Evolutionary conservation across 2,329 filamentous ascomycete species (phyloP).

Genomic region (Colletotrichum truncatum): DNA sequence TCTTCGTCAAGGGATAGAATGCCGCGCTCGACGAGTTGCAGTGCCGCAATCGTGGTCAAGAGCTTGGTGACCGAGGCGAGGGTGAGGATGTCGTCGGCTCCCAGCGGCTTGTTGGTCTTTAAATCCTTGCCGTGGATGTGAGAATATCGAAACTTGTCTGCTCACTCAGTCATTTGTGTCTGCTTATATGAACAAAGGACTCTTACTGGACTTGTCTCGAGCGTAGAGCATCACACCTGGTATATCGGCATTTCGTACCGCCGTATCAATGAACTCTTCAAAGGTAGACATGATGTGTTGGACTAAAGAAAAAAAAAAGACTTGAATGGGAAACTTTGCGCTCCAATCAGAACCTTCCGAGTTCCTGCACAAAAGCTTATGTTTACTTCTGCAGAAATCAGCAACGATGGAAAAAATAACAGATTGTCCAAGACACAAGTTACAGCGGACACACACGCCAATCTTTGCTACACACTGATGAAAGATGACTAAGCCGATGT

Average conservation of each 20-base stretch:
- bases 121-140: slow-evolving; percentile 13
- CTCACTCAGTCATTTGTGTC: background rate
- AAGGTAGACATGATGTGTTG: slow-evolving; percentile 15
- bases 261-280: slow-evolving; percentile 15
- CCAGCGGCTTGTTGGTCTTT: slow-evolving; percentile 41
- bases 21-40: slow-evolving; percentile 65
- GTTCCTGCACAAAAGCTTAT: too few species aligned
- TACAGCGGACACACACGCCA: too few species aligned
- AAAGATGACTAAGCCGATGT: slow-evolving; percentile 1
- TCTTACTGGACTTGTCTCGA: slow-evolving; percentile 22
- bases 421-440: background rate
- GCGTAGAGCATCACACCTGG: slow-evolving; percentile 27
- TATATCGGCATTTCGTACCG: slow-evolving; percentile 19
- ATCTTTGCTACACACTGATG: too few species aligned
- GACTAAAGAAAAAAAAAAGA: too few species aligned
- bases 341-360: too few species aligned
- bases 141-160: slow-evolving; percentile 19
- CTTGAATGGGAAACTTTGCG: too few species aligned
- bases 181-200: background rate
- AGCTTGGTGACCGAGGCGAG: slow-evolving; percentile 53
- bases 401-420: too few species aligned
- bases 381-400: background rate
- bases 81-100: slow-evolving; percentile 46
- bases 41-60: slow-evolving; percentile 57
- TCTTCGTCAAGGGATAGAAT: slow-evolving; percentile 56